Conservation (phyloP, 2,329 filamentous ascomycete species). For the Aspergillus versicolor region DNA sequence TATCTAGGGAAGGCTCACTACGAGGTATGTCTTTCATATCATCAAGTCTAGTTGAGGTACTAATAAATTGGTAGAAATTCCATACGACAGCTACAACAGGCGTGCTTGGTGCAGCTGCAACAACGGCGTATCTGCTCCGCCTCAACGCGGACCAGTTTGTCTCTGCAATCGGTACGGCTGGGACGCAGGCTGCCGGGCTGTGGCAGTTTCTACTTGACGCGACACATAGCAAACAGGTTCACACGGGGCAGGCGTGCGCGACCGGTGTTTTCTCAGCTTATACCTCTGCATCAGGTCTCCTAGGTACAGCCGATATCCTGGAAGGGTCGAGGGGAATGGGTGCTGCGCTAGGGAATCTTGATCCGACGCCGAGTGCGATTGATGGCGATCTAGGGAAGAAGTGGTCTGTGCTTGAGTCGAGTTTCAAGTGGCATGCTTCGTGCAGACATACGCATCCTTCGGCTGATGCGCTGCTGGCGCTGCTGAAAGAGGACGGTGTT, state of each 20-base stretch:
- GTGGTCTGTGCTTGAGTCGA: conserved; percentile 28
- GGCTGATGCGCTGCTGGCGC: conserved; percentile 28
- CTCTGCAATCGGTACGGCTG: conserved; percentile 32
- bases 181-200: conserved; percentile 33
- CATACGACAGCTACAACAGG: conserved; percentile 29
- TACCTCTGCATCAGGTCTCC: conserved; percentile 25
- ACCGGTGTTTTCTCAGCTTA: conserved; percentile 34
- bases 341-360: conserved; percentile 21
- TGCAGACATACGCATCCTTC: conserved; percentile 34
- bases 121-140: conserved; percentile 25
- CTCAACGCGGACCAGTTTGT: conserved; percentile 23
- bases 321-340: conserved; percentile 31
- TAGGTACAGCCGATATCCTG: conserved; percentile 29
- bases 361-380: conserved; percentile 24
- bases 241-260: conserved; percentile 33
- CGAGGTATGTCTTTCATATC: conserved; percentile 9
- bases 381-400: conserved; percentile 25
- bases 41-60: no score
- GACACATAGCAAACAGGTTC: conserved; percentile 33
- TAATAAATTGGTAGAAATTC: conserved; percentile 19
- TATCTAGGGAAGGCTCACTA: conserved; percentile 32
- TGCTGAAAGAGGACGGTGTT: conserved; percentile 27
- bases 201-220: conserved; percentile 35
- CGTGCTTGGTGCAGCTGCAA: conserved; percentile 30
- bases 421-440: conserved; percentile 36